phyloP scores from a whole-genome alignment of 371 early-diverging fungal species.

The Mucor irregularis region DNA sequence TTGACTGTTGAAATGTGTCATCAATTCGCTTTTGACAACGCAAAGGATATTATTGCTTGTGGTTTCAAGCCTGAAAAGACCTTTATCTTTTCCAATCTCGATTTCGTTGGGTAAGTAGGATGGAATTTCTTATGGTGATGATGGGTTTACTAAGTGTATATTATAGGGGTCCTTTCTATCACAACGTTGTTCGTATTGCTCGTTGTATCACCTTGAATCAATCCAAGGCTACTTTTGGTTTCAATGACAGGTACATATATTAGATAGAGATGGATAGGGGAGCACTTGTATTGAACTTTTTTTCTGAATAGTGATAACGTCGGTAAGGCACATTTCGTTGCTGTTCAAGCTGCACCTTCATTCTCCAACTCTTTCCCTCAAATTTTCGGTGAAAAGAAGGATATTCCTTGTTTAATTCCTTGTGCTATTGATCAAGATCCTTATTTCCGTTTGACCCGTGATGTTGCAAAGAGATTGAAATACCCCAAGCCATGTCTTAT shows the following conservation, averaged over 20 bases:
- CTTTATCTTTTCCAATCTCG: constrained; percentile 97
- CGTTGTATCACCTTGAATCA: constrained; percentile 82
- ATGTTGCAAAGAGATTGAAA: constrained; percentile 93
- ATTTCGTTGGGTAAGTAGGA: constrained; percentile 80
- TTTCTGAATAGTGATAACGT: constrained; percentile 68
- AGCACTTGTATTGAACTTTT: neutral
- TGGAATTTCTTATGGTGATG: neutral
- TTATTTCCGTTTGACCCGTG: constrained; percentile 99
- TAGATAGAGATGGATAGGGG: too few relatives aligned
- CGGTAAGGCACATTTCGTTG: constrained; percentile 91
- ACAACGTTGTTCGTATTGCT: constrained; percentile 88
- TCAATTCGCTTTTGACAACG: constrained; percentile 85
- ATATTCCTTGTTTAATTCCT: constrained; percentile 97
- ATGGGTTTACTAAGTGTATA: neutral
- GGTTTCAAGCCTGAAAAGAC: constrained; percentile 99
- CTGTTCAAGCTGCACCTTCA: constrained; percentile 94
- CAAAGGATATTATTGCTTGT: constrained; percentile 97
- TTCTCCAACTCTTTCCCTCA: constrained; percentile 95
- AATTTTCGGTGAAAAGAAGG: constrained; percentile 89
- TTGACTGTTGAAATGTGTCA: constrained; percentile 87
- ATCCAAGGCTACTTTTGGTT: constrained; percentile 93
- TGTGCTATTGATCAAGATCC: constrained; percentile 99
- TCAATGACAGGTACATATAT: constrained; percentile 65
- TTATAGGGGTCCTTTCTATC: constrained; percentile 84
- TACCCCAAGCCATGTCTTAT: constrained; percentile 96